phyloP scores from a whole-genome alignment of 2,329 filamentous ascomycete species.

The Aspergillus sp. region DNA sequence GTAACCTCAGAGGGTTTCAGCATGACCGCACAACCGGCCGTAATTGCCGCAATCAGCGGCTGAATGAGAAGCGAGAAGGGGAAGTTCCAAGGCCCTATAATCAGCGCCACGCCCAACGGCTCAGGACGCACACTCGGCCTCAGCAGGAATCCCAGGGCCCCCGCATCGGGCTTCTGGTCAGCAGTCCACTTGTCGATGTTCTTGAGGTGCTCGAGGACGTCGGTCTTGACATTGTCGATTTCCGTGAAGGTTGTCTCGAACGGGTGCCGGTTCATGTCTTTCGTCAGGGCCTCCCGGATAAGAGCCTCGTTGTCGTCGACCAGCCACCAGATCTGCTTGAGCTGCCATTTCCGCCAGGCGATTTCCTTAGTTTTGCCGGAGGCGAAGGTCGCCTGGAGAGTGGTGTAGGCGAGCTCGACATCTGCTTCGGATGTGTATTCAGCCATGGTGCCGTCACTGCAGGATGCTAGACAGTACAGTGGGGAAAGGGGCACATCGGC shows the following conservation, averaged over 20 bases:
- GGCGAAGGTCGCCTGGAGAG: slow-evolving; percentile 24
- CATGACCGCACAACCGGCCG: slow-evolving; percentile 41
- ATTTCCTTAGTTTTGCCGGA: slow-evolving; percentile 37
- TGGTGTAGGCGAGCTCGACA: slow-evolving; percentile 5
- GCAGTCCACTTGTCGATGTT: slow-evolving; percentile 44
- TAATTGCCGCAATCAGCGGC: slow-evolving; percentile 45
- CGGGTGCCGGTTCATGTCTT: slow-evolving; percentile 37
- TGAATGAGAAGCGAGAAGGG: slow-evolving; percentile 41
- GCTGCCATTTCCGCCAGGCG: slow-evolving; percentile 44
- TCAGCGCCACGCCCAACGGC: slow-evolving; percentile 45
- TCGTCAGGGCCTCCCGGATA: slow-evolving; percentile 33
- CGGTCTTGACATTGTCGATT: slow-evolving; percentile 31
- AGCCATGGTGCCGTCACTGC: neutral
- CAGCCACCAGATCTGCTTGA: slow-evolving; percentile 46
- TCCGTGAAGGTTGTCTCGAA: slow-evolving; percentile 37
- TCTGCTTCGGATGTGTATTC: slow-evolving; percentile 4
- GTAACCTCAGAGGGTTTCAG: slow-evolving; percentile 50
- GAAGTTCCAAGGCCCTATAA: slow-evolving; percentile 51
- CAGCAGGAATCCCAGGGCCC: slow-evolving; percentile 31
- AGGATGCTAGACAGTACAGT: too few relatives aligned
- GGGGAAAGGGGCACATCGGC: too few relatives aligned
- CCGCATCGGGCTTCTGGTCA: slow-evolving; percentile 31
- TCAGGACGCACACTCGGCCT: slow-evolving; percentile 41
- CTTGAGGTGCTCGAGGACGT: slow-evolving; percentile 39
- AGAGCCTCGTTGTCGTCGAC: slow-evolving; percentile 40